phyloP scores from a whole-genome alignment of 306 rosid species.

The Prunus salicina region DNA sequence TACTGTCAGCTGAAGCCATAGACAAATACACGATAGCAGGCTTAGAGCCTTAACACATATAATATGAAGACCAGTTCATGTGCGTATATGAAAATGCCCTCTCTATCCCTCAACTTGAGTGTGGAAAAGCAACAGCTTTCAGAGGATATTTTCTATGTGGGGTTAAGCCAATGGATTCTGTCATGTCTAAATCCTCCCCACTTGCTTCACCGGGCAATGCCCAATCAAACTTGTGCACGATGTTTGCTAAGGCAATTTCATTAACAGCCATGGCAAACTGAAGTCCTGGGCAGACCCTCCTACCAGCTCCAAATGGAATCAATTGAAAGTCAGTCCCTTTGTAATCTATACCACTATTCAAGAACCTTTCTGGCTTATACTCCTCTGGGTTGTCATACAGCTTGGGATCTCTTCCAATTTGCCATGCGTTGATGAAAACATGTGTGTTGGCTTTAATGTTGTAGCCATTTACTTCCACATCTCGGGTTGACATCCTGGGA shows the following conservation, averaged over 20 bases:
- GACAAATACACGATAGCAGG: neutral
- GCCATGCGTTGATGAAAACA: conserved; percentile 15
- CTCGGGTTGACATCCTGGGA: neutral
- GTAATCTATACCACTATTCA: conserved; percentile 12
- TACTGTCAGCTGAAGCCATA: neutral
- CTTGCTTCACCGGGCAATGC: conserved; percentile 19
- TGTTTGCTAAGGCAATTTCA: conserved; percentile 34
- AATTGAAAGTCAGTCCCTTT: conserved; percentile 33
- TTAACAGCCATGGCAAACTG: conserved; percentile 22
- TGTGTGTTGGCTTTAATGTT: conserved; percentile 6
- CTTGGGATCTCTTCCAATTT: conserved; percentile 35
- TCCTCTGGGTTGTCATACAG: neutral
- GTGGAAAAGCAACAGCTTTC: conserved; percentile 9
- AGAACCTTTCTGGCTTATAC: conserved; percentile 15
- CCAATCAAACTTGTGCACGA: conserved; percentile 33
- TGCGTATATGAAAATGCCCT: neutral
- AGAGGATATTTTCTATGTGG: conserved; percentile 41
- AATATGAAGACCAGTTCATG: neutral
- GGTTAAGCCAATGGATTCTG: conserved; percentile 26
- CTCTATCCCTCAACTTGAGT: neutral
- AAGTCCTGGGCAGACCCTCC: conserved; percentile 28
- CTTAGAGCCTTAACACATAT: neutral
- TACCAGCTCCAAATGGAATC: conserved; percentile 39
- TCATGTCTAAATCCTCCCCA: conserved; percentile 33
- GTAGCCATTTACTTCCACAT: neutral